phyloP scores from a whole-genome alignment of 2,329 filamentous ascomycete species.

The Coniochaeta sp. region DNA sequence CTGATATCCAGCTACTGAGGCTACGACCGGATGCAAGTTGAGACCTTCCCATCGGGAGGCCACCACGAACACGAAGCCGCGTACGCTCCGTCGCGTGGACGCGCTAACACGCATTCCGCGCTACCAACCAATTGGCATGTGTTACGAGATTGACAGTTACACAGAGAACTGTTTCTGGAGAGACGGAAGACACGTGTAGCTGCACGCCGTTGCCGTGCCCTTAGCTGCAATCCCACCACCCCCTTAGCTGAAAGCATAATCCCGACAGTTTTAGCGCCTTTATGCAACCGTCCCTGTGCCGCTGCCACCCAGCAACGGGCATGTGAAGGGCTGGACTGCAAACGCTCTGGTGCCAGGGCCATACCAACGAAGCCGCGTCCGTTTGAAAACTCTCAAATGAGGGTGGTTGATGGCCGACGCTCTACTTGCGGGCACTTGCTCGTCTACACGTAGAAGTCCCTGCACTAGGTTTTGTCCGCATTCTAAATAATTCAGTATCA shows the following conservation, averaged over 20 bases:
- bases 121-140: not conserved
- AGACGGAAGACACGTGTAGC: not conserved
- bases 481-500: no score
- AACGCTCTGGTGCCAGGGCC: not conserved
- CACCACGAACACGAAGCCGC: not conserved
- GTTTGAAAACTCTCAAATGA: no score
- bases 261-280: conserved; percentile 1
- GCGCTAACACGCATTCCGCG: not conserved
- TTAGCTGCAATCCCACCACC: not conserved
- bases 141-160: no score
- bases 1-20: no score
- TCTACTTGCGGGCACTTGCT: no score
- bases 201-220: not conserved
- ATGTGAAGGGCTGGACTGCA: not conserved
- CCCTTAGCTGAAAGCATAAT: not conserved
- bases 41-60: not conserved
- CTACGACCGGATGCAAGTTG: no score
- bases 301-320: not conserved
- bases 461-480: no score
- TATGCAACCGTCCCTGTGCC: not conserved
- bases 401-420: no score
- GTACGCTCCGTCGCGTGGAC: not conserved
- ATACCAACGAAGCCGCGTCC: no score
- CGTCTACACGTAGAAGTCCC: no score
- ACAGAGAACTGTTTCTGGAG: not conserved